Conservation (phyloP, 2,329 filamentous ascomycete species). For the Chaetothyriales sp. region DNA sequence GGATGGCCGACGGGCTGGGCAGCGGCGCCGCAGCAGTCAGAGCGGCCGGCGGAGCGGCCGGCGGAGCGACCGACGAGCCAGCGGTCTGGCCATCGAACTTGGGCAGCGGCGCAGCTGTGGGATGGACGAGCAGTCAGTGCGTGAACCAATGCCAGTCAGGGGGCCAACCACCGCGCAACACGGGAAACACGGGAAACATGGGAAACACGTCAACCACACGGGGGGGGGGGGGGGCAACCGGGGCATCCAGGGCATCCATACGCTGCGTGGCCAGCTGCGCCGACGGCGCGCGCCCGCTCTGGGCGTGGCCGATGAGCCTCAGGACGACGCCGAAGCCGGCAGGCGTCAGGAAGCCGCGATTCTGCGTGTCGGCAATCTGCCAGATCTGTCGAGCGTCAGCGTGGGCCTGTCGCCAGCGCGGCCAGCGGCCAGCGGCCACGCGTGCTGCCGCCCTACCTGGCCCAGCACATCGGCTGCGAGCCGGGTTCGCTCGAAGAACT, state of each 20-base stretch:
- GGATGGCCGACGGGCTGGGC: conserved; percentile 46
- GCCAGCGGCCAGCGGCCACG: neutral
- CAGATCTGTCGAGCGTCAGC: conserved; percentile 56
- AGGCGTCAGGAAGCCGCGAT: conserved; percentile 82
- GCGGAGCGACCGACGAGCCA: conserved; percentile 3
- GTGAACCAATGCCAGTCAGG: too few relatives aligned
- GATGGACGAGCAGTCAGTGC: conserved; percentile 7
- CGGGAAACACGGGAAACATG: neutral
- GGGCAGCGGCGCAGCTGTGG: conserved; percentile 61
- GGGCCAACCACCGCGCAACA: too few relatives aligned
- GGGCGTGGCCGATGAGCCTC: conserved; percentile 87
- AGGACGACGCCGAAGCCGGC: conserved; percentile 87
- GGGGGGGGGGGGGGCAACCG: too few relatives aligned
- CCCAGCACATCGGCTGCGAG: conserved; percentile 75
- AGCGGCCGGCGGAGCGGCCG: neutral
- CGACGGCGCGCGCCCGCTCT: conserved; percentile 70
- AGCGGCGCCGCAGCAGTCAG: conserved; percentile 32
- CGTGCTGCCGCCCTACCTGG: conserved; percentile 48
- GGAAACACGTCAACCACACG: too few relatives aligned
- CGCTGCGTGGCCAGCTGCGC: conserved; percentile 69
- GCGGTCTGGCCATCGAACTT: conserved; percentile 55
- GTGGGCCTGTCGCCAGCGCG: neutral
- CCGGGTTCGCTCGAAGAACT: conserved; percentile 94
- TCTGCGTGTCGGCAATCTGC: conserved; percentile 96
- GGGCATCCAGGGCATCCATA: conserved; percentile 29